Base-by-base conservation (phyloP, 1,284 basidiomycete genomes). In the Ceratobasidium sp. region DNA sequence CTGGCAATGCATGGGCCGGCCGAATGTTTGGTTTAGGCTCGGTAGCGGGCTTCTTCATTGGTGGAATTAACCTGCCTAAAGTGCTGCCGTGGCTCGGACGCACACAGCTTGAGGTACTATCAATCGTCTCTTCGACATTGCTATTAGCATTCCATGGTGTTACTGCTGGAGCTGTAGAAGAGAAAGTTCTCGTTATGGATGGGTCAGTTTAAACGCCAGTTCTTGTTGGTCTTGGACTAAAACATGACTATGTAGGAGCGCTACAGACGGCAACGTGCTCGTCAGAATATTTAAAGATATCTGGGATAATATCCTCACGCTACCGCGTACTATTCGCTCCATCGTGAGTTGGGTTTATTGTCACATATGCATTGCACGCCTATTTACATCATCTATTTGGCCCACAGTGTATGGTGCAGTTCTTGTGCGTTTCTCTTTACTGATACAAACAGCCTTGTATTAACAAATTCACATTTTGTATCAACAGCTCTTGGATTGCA, bases 1-100 rank as follows among this genome's bases (percentile, higher is more conserved):
- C 82, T 0, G 96, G 92, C 0, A 98, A 96, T 80, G 97, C 96
- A 0, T 99, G 97, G 96, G 96, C 94, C 0, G 94, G 94, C 0
- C 85, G 93, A 26, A 95, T 98, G 91, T 84, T 91, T 62, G 92
- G 92, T 0, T 79, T 94, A 44, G 95, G 94, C 7, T 89, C 91
- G 74, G 91, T 96, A 1, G 84, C 90, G 3, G 95, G 94, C 0
- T 96, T 95, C 81, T 95, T 93, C 78, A 85, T 93, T 2, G 94
- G 93, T 0, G 92, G 91, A 76, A 83, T 95, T 38, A 86, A 94
- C 78, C 85, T 95, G 30, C 87, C 89, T 0, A 78, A 80, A 1
- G 77, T 88, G 2, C 81, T 95, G 14, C 89, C 92, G 0, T 87
- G 91, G 77, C 81, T 96, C 0, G 94, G 94, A 13, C 85, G 84